Evolutionary conservation across 2,329 filamentous ascomycete genomes (phyloP), one percentile per base, ranked within the genome.

Genomic region (Colletotrichum sp.): DNA sequence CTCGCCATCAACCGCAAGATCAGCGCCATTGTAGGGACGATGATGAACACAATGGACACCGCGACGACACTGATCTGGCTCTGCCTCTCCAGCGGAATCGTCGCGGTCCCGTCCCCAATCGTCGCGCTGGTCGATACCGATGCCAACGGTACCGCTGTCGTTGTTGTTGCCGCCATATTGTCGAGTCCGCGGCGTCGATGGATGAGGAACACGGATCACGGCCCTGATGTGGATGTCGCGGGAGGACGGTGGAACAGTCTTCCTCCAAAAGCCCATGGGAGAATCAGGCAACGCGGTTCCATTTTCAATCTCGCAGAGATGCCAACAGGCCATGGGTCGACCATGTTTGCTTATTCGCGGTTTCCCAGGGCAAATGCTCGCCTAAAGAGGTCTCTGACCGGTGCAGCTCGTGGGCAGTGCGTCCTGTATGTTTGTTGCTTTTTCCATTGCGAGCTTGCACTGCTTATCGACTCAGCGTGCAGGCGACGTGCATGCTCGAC

Each of bases 31-130:
- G 68, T 76, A 6, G 72, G 68, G 4, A 77, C 21, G 49, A 68
- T 39, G 21, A 76, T 57, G 59, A 77, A 71, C 13, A 44, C 72
- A 18, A 76, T 26, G 13, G 73, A 76, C 32, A 76, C 73, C 21
- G 73, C 70, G 24, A 76, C 73, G 26, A 76, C 57, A 7, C 69
- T 60, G 6, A 76, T 28, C 64, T 76, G 73, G 24, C 26, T 49
- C 64, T 28, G 39, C 8, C 32, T 68, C 59, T 73, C 73, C n/a
- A 76, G 70, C 15, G 73, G 70, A 24, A 76, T 73, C 8, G 65
- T 60, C 8, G 44, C 70, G 32, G 34, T 6, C 4, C 21, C 44
- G 12, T 63, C 44, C 3, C 32, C 70, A 18, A 55, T 68, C 32
- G 49, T 57, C 13, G 73, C 9, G 64, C 49, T 76, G 21, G 28